Evolutionary conservation across 768 basidiomycete species (phyloP), one percentile per base, ranked within the genome.

Genomic region (Cubamyces lactineus): DNA sequence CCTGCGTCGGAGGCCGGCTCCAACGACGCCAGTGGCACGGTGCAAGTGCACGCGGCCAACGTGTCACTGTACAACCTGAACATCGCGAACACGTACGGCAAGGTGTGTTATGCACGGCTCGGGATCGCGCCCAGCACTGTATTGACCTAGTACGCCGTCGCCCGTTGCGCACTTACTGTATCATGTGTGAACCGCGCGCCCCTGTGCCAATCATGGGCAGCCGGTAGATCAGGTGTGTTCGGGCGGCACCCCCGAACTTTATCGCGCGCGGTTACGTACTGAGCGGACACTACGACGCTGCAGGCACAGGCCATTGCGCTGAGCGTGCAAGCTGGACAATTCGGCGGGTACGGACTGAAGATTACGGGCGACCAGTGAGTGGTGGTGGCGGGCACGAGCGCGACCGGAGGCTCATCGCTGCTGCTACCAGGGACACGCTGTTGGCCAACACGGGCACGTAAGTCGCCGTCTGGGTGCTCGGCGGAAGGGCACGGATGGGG

Each of bases 21-120:
- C 11, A 68, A 71, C 59, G 70, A 71, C 46, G 59, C 62, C 15
- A 71, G 67, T 45, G 70, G 70, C 26, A 69, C 70, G n/a, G 62
- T 71, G 13, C 62, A 62, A 54, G 65, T 71, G 13, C 66, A 67
- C 50, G 66, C 64, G 19, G 53, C 62, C 34, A 64, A 64, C 53
- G 70, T 71, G 23, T 62, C 68, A 8, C 43, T 71, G 52, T 71
- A 69, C 57, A 69, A 69, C 49, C 26, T 71, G 24, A 67, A 71
- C 56, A 68, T 71, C 53, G 64, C 65, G 19, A 69, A 71, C 54
- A 70, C 69, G 16, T 70, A 65, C 50, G 69, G 67, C 1, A 61
- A 67, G 53, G 64, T 61, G 39, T 23, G 59, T 41, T 28, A n/a
- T 2, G 19, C 7, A 34, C 41, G 47, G 49, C 41, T 43, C 17